Evolutionary conservation across 2,329 filamentous ascomycete species (phyloP), one percentile per base, ranked within the genome.

Genomic region (Penicillium freii): DNA sequence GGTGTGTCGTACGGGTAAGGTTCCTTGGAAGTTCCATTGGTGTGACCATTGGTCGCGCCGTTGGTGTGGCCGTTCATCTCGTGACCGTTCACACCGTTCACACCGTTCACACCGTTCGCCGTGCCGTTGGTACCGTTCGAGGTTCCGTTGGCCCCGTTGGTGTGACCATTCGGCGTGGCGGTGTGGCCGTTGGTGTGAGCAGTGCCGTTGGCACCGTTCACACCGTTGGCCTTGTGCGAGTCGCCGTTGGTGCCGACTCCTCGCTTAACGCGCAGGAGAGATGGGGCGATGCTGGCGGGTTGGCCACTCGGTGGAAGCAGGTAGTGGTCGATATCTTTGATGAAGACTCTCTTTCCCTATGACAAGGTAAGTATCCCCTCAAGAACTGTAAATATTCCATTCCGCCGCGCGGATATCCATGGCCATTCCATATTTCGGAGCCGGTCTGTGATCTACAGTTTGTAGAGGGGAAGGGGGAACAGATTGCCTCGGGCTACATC

Each of bases 261-360:
- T 43, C 82, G 82, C 70, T 84, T 83, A 66, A 79, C 78, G 66
- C 76, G 75, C 50, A 77, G 70, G 50, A 97, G 81, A n/a, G 91
- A 96, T 2, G 90, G 89, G 10, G 91, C 92, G 59, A 94, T 85
- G 48, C 80, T 81, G 50, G 90, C 84, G 15, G 84, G 80, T 68
- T 88, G 83, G 46, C 82, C 81, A 62, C 89, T 80, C 4, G 91
- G 90, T 5, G 92, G 89, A 62, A 96, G 81, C 64, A 97, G 82
- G 75, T 97, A 97, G 77, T 97, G 89, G 55, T 90, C 88, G 79
- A 97, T 99, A 75, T 97, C 94, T 77, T 99, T 99, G 83, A 99
- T 94, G 79, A 97, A 97, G 68, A 96, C 80, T 66, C 93, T 90
- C 80, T 96, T 96, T 69, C 87, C 89, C 90, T 95, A 61, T 66